Conservation (phyloP, 495 filamentous ascomycete genomes). For the Penicillium canescens region DNA sequence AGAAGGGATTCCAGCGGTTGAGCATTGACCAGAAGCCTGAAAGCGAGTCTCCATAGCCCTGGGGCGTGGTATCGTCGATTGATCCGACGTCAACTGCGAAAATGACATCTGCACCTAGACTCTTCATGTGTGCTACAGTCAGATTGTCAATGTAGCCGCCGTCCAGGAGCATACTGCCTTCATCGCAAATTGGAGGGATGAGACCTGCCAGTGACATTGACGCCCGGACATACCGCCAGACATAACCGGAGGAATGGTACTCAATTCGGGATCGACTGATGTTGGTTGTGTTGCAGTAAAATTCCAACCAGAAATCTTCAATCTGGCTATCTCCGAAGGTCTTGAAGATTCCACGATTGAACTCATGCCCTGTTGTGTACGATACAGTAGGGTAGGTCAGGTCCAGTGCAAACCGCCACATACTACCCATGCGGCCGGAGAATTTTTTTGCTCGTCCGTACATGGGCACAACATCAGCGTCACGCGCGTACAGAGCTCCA, state of each 20-base stretch:
- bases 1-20: constrained; percentile 97
- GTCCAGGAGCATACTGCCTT: constrained; percentile 93
- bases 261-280: constrained; percentile 88
- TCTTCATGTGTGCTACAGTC: constrained; percentile 96
- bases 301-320: constrained; percentile 98
- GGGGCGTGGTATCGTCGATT: constrained; percentile 86
- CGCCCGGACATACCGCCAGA: constrained; percentile 93
- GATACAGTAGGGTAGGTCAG: constrained; percentile 92
- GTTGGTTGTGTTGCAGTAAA: constrained; percentile 98
- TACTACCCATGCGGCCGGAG: constrained; percentile 91
- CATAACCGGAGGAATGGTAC: constrained; percentile 92
- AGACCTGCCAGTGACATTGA: constrained; percentile 95
- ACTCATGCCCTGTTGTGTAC: constrained; percentile 97
- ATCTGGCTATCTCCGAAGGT: constrained; percentile 95
- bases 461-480: constrained; percentile 96
- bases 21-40: constrained; percentile 93
- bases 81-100: constrained; percentile 95
- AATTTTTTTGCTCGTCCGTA: constrained; percentile 97
- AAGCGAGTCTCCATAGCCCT: constrained; percentile 86
- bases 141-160: constrained; percentile 98
- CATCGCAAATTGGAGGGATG: constrained; percentile 91
- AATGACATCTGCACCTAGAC: constrained; percentile 86
- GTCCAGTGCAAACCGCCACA: constrained; percentile 96
- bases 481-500: constrained; percentile 90
- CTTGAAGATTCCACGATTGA: constrained; percentile 99